phyloP scores from a whole-genome alignment of 108 stramenopile genomes.

The Skeletonema grethae region DNA sequence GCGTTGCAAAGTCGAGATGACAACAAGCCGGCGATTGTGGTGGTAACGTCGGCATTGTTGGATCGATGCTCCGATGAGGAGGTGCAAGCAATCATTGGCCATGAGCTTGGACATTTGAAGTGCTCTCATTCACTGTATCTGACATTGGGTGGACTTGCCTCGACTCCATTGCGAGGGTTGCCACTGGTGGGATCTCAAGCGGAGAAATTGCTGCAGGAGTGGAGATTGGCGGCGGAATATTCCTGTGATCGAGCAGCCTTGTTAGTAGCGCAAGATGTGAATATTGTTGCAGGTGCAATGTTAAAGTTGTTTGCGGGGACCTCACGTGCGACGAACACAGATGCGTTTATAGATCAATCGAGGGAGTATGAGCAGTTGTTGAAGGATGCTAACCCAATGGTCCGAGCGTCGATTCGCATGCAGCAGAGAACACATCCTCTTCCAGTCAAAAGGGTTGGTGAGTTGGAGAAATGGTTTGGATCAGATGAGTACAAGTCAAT shows the following conservation, averaged over 20 bases:
- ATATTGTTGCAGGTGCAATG: slow-evolving; percentile 63
- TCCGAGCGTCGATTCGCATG: slow-evolving; percentile 33
- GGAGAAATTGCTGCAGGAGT: slow-evolving; percentile 50
- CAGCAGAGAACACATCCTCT: slow-evolving; percentile 68
- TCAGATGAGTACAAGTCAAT: slow-evolving; percentile 46
- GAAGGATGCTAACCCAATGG: slow-evolving; percentile 43
- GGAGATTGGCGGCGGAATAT: slow-evolving; percentile 81
- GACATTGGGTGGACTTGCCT: slow-evolving; percentile 59
- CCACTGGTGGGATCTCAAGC: slow-evolving; percentile 39
- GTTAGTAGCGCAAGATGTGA: slow-evolving; percentile 69
- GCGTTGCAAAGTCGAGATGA: slow-evolving; percentile 42
- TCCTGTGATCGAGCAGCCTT: slow-evolving; percentile 77
- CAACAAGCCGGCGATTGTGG: slow-evolving; percentile 45
- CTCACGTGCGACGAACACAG: slow-evolving; percentile 31
- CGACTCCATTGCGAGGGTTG: slow-evolving; percentile 43
- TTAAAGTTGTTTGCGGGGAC: slow-evolving; percentile 75
- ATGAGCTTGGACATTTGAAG: slow-evolving; percentile 80
- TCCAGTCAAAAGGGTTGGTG: slow-evolving; percentile 62
- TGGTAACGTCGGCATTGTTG: slow-evolving; percentile 62
- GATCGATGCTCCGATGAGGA: slow-evolving; percentile 61
- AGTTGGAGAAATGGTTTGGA: slow-evolving; percentile 63
- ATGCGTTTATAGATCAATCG: slow-evolving; percentile 67
- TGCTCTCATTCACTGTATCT: slow-evolving; percentile 82
- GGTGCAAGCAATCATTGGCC: slow-evolving; percentile 71
- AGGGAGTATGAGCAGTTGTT: slow-evolving; percentile 59